These are phyloP conservation scores for Bolboschoenoplectus hybrid DNA, from an alignment of 202 grass and related monocot genomes.

Conservation along the genomic window DNA sequence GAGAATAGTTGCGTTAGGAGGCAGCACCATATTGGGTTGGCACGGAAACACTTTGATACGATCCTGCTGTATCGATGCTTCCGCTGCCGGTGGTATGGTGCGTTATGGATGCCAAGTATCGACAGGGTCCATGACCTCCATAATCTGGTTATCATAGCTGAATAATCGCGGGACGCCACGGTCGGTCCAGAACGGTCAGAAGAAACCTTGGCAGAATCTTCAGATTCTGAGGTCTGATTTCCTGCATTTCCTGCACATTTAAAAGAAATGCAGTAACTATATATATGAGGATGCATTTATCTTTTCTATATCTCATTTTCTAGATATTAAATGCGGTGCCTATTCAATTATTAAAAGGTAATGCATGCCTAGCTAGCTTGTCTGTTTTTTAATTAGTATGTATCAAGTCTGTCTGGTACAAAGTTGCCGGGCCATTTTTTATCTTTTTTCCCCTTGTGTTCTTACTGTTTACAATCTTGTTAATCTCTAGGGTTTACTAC, in stretches of 20 bases:
- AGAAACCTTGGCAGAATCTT: background rate
- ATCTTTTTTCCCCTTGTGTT: too few species aligned
- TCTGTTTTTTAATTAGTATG: too few species aligned
- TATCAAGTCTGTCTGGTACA: too few species aligned
- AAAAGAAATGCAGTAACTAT: background rate
- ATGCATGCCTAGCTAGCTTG: background rate
- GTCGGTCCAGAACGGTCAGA: background rate
- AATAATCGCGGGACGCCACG: too few species aligned
- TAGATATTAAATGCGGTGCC: background rate
- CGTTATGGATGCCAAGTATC: too few species aligned
- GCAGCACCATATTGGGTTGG: conserved; percentile 46
- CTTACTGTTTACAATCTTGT: too few species aligned
- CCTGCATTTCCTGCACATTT: background rate
- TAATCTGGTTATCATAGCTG: too few species aligned
- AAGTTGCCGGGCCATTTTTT: too few species aligned
- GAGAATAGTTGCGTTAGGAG: conserved; percentile 50
- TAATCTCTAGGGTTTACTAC: too few species aligned
- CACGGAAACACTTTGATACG: conserved; percentile 49
- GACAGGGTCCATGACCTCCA: too few species aligned
- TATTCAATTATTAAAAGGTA: background rate
- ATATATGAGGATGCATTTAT: background rate
- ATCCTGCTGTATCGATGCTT: conserved; percentile 44
- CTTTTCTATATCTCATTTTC: background rate
- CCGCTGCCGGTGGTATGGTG: background rate
- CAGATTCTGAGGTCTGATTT: background rate